Evolutionary conservation across 2,329 filamentous ascomycete species (phyloP).

Genomic region (Xylariaceae sp.): DNA sequence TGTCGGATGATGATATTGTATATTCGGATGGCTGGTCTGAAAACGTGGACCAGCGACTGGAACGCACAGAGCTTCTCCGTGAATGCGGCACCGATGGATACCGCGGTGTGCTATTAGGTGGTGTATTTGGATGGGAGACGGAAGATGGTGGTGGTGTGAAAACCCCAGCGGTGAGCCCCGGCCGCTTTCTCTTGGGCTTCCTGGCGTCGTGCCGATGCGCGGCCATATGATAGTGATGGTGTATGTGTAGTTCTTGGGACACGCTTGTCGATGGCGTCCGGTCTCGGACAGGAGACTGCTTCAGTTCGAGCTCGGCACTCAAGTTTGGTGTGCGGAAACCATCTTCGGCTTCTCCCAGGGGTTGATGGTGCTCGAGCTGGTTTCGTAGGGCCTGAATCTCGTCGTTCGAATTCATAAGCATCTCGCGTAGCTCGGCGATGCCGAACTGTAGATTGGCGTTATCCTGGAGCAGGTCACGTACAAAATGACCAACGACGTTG

Average conservation of each 20-base stretch:
- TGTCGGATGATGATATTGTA: constrained; percentile 65
- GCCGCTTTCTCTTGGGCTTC: constrained; percentile 67
- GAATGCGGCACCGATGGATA: constrained; percentile 38
- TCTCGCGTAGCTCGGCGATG: constrained; percentile 83
- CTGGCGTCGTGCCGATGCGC: constrained; percentile 52
- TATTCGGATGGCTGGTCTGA: constrained; percentile 59
- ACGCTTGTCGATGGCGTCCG: constrained; percentile 34
- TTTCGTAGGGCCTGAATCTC: constrained; percentile 85
- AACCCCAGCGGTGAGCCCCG: constrained; percentile 54
- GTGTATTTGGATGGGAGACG: constrained; percentile 38
- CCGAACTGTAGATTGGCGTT: constrained; percentile 91
- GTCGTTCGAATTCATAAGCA: constrained; percentile 87
- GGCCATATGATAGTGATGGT: constrained; percentile 84
- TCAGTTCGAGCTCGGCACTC: constrained; percentile 62
- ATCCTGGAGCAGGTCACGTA: constrained; percentile 90
- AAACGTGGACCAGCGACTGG: constrained; percentile 60
- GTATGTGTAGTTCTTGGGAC: constrained; percentile 79
- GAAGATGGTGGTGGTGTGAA: constrained; percentile 55
- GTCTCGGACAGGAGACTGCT: constrained; percentile 32
- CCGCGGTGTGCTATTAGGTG: constrained; percentile 36
- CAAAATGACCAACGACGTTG: constrained; percentile 87
- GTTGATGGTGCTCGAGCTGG: constrained; percentile 74
- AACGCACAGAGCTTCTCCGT: constrained; percentile 43
- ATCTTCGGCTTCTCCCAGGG: constrained; percentile 43
- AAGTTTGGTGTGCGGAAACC: constrained; percentile 48